Evolutionary conservation across 2,329 filamentous ascomycete species (phyloP), one percentile per base, ranked within the genome.

Genomic region (Truncatella angustata): DNA sequence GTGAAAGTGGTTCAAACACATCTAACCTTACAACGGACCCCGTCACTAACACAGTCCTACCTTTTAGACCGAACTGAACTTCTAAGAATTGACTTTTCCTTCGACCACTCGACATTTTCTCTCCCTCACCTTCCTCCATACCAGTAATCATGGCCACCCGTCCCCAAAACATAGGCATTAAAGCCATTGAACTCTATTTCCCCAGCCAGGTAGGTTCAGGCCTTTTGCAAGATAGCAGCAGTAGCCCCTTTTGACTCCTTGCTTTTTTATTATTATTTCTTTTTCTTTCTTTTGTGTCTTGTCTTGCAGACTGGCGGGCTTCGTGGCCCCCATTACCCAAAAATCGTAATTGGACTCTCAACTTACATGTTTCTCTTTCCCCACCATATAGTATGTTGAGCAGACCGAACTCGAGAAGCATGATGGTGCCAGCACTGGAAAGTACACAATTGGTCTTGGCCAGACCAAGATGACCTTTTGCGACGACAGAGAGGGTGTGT

Each of bases 401-500:
- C 90, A 94, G 76, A 72, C 78, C 53, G 88, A 92, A 71, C 82
- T 94, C 58, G 89, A 93, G 73, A 89, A 90, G 74, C 90, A 91
- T 74, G 90, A 94, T 82, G 89, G 88, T 70, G 88, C 90, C 65
- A 82, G 82, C 70, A 71, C 84, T 52, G 90, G 90, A 61, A 94
- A 94, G 77, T 94, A 94, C 80, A 94, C 90, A 66, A 93, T 94
- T 75, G 90, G 90, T 71, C 86, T 94, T 52, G 90, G 90, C 65
- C 90, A 94, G 81, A 93, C 88, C 69, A 91, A 89, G 77, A 94
- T 94, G 90, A 87, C 85, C 79, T 94, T 94, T 76, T 93, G 90
- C 71, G 90, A 94, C 73, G 90, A 94, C 68, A 85, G 88, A 68
- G 90, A 94, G 78, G 89, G 89, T 91, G 71, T 72, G 77, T 72